phyloP scores from a whole-genome alignment of 176 grass and related monocot genomes.

The Phyllostachys edulis region DNA sequence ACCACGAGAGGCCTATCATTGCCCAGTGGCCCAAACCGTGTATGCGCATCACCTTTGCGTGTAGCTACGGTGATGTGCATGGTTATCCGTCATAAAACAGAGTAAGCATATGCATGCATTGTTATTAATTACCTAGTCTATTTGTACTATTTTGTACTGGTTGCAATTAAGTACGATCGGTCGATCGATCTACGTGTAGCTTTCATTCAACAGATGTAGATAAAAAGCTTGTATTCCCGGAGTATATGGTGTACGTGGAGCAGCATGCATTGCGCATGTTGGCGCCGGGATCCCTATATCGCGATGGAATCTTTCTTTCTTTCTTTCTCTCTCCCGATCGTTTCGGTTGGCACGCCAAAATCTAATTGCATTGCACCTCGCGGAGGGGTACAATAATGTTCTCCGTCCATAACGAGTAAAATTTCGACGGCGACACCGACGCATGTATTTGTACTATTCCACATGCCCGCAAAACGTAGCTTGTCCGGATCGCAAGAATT shows the following conservation, averaged over 20 bases:
- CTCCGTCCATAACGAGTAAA: conserved; percentile 6
- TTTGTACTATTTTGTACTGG: neutral
- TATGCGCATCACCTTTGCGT: neutral
- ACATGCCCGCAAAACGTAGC: neutral
- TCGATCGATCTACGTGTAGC: conserved; percentile 1
- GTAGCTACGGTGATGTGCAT: neutral
- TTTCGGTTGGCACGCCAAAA: conserved; percentile 37
- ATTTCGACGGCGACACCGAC: neutral
- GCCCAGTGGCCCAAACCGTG: neutral
- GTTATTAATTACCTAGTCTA: neutral
- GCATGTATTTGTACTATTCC: neutral
- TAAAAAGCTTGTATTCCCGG: conserved; percentile 13
- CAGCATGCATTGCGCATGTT: neutral
- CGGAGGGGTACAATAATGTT: neutral
- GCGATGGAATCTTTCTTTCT: conserved; percentile 18
- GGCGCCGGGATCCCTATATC: conserved; percentile 9
- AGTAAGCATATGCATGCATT: neutral
- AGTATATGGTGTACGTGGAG: conserved; percentile 19
- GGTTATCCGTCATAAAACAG: neutral
- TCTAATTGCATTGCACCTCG: neutral
- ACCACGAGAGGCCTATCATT: too few relatives aligned
- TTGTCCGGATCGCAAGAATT: neutral
- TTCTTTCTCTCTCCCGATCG: neutral
- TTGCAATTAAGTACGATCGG: neutral
- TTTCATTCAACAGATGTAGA: conserved; percentile 13